A percentile compares a stretch with the other conserved stretches of the same genome.
Conservation (phyloP, 2,329 filamentous ascomycete species). For the Fusarium sambucinum region DNA sequence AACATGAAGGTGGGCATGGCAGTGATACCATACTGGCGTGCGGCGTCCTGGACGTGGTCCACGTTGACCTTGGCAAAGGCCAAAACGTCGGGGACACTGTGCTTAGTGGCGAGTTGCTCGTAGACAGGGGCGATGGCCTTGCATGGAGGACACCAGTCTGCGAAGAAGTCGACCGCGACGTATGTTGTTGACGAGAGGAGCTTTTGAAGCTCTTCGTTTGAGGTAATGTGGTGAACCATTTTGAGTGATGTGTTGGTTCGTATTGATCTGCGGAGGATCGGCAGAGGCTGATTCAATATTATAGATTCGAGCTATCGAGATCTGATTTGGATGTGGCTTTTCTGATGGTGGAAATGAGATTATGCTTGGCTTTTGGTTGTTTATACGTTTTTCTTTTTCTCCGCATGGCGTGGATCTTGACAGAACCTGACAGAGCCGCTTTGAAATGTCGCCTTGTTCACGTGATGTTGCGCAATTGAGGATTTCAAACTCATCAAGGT, state of each 20-base stretch:
- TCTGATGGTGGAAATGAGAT: not conserved
- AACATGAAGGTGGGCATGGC: constrained; percentile 95
- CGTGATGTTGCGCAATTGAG: constrained; percentile 41
- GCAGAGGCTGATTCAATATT: not conserved
- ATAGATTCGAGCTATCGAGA: not conserved
- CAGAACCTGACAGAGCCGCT: constrained; percentile 41
- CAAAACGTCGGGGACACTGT: constrained; percentile 61
- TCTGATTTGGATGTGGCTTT: not conserved
- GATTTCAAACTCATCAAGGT: constrained; percentile 19
- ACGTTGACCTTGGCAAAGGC: constrained; percentile 94
- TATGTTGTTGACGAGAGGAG: constrained; percentile 56
- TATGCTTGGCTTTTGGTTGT: not conserved
- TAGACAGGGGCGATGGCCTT: constrained; percentile 62
- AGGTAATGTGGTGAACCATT: constrained; percentile 50
- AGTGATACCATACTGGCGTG: constrained; percentile 80
- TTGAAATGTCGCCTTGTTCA: constrained; percentile 35
- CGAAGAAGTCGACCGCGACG: constrained; percentile 63
- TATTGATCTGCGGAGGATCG: constrained; percentile 22
- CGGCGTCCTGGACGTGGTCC: constrained; percentile 81
- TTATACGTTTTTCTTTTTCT: constrained; percentile 19
- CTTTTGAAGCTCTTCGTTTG: constrained; percentile 51
- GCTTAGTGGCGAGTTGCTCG: constrained; percentile 48
- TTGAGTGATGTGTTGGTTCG: constrained; percentile 1
- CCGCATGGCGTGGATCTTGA: constrained; percentile 32
- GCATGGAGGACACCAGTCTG: constrained; percentile 65